These are phyloP conservation scores for Aspergillus unguis DNA, from an alignment of 2,329 filamentous ascomycete genomes.

Conservation along the genomic window DNA sequence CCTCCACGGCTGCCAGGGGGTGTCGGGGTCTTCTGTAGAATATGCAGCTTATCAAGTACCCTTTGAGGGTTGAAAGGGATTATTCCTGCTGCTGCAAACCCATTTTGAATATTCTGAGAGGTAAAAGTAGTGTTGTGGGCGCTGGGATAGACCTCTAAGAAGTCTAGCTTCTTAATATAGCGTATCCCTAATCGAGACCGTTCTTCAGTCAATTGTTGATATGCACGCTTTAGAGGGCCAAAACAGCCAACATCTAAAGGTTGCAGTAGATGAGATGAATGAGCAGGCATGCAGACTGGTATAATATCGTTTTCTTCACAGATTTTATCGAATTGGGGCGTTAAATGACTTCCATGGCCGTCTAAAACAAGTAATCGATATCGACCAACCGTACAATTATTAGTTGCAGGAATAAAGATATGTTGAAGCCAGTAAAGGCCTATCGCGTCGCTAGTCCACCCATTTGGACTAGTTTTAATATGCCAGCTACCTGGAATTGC, in stretches of 20 bases:
- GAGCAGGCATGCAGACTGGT: background rate
- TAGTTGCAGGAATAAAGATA: background rate
- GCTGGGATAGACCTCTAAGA: background rate
- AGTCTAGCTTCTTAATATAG: slow-evolving; percentile 9
- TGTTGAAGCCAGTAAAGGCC: background rate
- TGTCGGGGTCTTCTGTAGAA: background rate
- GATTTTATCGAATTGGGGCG: background rate
- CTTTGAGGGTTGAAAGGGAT: background rate
- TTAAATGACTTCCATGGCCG: slow-evolving; percentile 6
- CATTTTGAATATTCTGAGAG: background rate
- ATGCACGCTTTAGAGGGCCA: background rate
- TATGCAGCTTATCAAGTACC: background rate
- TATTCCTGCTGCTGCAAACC: background rate
- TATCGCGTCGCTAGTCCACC: background rate
- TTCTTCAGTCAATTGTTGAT: background rate
- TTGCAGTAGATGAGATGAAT: background rate
- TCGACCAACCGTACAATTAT: background rate
- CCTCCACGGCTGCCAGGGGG: too few relatives aligned
- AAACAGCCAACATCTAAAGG: background rate
- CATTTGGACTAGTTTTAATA: background rate
- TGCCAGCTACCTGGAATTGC: background rate
- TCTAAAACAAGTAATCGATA: slow-evolving; percentile 1
- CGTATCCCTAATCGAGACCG: background rate
- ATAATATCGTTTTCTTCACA: slow-evolving; percentile 4
- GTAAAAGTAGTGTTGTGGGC: background rate